Evolutionary conservation across 2,329 filamentous ascomycete genomes (phyloP).

Genomic region (Domatiomyces catenatus): DNA sequence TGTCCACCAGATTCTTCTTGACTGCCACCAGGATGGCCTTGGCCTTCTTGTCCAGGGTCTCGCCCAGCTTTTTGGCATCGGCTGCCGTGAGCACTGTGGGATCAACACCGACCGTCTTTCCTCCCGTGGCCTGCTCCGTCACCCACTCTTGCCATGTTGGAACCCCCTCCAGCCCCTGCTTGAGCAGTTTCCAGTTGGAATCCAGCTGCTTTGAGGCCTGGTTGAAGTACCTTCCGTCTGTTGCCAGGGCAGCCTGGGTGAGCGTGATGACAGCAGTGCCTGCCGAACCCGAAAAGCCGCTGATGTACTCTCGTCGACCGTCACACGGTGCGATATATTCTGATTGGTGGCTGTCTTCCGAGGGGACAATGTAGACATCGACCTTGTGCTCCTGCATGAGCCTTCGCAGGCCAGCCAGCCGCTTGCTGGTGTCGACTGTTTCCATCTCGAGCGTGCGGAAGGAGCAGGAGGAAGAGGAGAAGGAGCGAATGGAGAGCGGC

Average conservation of each 20-base stretch:
- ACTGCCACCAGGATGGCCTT: slow-evolving; percentile 62
- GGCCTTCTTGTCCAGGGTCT: slow-evolving; percentile 75
- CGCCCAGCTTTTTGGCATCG: slow-evolving; percentile 58
- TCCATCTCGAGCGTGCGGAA: slow-evolving; percentile 47
- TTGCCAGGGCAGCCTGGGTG: slow-evolving; percentile 77
- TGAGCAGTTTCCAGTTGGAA: slow-evolving; percentile 76
- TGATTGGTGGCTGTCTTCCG: slow-evolving; percentile 92
- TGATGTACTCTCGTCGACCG: slow-evolving; percentile 78
- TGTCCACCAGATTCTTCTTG: slow-evolving; percentile 71
- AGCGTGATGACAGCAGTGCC: slow-evolving; percentile 80
- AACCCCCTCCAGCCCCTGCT: slow-evolving; percentile 83
- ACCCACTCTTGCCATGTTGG: slow-evolving; percentile 97
- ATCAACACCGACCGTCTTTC: slow-evolving; percentile 82
- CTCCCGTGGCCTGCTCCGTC: slow-evolving; percentile 67
- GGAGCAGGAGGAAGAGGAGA: slow-evolving; percentile 24
- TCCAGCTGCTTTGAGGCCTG: slow-evolving; percentile 86
- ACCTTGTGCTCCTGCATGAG: slow-evolving; percentile 78
- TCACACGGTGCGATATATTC: slow-evolving; percentile 98
- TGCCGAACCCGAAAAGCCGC: slow-evolving; percentile 86
- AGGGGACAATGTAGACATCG: slow-evolving; percentile 88
- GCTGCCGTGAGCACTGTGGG: slow-evolving; percentile 69
- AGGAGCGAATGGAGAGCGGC: slow-evolving; percentile 21
- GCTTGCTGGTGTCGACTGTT: slow-evolving; percentile 60
- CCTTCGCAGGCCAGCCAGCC: slow-evolving; percentile 59
- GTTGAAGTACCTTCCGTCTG: slow-evolving; percentile 95